Base-by-base conservation (phyloP, 1,284 basidiomycete genomes). In the Irpex sp. region DNA sequence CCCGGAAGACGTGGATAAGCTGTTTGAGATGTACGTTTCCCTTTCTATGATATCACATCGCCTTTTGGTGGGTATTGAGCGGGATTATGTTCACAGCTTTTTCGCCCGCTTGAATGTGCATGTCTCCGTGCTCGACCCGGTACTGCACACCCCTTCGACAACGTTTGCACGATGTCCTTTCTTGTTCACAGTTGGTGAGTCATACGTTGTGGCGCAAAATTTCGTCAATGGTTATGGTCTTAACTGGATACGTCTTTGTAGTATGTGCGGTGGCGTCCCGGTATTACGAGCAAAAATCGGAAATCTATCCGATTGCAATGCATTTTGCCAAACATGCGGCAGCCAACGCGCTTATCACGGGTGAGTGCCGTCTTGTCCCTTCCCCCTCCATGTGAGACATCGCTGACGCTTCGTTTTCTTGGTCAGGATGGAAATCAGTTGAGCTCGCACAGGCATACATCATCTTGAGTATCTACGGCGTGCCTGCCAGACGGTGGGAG, bases 251-350 rank as follows among this genome's bases (percentile, higher is more conserved):
- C 33, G 35, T 36, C 9, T 33, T n/a, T 9, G 26, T 59, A 92
- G 90, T 93, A 51, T 92, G 90, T 65, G 90, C 90, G 9, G 84
- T 92, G 60, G 85, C 91, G 0, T 91, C 89, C 0, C 79, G 91
- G 21, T 92, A 90, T 70, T 90, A 91, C 70, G 70, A 79, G 3
- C 86, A 87, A 57, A 92, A 91, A 69, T 88, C 89, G 0, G 88
- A 91, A 70, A 88, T 92, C 58, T 92, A 93, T 69, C 88, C 89
- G 1, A 88, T 92, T 66, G 91, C 90, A 7, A 93, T 93, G 92
- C 91, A 93, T 72, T 93, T 93, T 65, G 91, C 92, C 1, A 92
- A 90, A 70, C 87, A 89, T 64, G 88, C 90, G 0, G 91, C 90
- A 1, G 89, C 90, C 1, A 90, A 87, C 64, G 88, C 89, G 5